Evolutionary conservation across 2,329 filamentous ascomycete genomes (phyloP), one percentile per base, ranked within the genome.

Genomic region (Penicillium vulpinum): DNA sequence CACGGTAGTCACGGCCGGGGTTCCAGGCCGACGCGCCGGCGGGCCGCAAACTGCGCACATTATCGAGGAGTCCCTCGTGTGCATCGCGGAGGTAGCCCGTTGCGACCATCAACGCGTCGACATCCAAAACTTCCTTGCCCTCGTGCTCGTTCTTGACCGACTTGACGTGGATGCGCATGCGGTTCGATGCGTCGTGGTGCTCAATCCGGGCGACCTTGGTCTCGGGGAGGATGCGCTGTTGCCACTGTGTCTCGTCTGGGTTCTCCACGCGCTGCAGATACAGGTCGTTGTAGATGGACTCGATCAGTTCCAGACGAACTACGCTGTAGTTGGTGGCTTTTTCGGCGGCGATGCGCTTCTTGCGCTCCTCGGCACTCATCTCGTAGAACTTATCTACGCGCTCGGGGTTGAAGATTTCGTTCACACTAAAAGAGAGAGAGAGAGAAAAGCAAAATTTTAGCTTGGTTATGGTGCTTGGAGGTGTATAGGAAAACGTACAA

Each of bases 321-420:
- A 97, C 93, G 51, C 91, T 90, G 74, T 97, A 97, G 79, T 97
- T 97, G 59, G 93, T 97, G 29, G 86, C 87, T 58, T 89, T 88
- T 65, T 95, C 90, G 51, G 87, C 86, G 16, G 81, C 77, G 50
- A 96, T 79, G 26, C 80, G 79, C 15, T 78, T 75, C 31, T 82
- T 78, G 47, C 92, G 88, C 59, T 87, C 80, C 43, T 81, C 78
- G 1, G 86, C 77, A 0, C 88, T 80, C 63, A 88, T 86, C 47
- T 84, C 78, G 78, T 87, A 97, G 65, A 96, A 84, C 43, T 81
- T 81, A 72, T 96, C 89, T 29, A 96, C 87, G 58, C 88, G 89
- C 33, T 88, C 86, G 1, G 93, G 93, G 77, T 97, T 92, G 81
- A 97, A 97, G 70, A 97, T 90, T 69, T 94, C 92, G 75, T 97